These are phyloP conservation scores for Nakaseomyces uthaithaninus DNA, from an alignment of 1,139 yeast species.

Conservation along the genomic window DNA sequence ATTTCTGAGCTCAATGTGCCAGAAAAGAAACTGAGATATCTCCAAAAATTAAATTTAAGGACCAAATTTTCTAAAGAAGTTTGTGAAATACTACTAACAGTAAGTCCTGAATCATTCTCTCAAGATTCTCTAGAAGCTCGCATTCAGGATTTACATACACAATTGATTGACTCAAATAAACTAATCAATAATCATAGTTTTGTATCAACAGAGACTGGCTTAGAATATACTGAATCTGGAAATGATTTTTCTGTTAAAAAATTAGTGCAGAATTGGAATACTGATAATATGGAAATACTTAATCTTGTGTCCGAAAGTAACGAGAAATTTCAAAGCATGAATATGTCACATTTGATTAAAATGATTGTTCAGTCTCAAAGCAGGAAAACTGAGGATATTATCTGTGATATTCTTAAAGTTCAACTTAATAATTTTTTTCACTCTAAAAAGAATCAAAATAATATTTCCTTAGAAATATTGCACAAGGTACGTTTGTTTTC, in stretches of 20 bases:
- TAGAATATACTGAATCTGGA: background rate
- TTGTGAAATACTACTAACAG: constrained; percentile 9
- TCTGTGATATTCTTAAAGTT: background rate
- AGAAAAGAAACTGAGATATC: constrained; percentile 13
- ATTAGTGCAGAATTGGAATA: background rate
- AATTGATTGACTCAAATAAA: background rate
- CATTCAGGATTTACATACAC: constrained; percentile 7
- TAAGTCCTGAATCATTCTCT: constrained; percentile 13
- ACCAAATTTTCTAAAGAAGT: constrained; percentile 9
- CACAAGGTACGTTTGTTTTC: background rate
- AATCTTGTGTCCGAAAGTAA: background rate
- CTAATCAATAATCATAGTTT: background rate
- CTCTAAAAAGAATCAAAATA: background rate
- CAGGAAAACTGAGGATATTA: background rate
- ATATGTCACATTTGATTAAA: background rate
- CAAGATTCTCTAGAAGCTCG: constrained; percentile 15
- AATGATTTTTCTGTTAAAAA: background rate
- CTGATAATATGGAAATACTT: background rate
- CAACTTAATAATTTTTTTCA: background rate
- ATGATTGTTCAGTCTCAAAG: background rate
- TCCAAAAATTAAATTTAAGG: constrained; percentile 18
- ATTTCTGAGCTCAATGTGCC: constrained; percentile 16
- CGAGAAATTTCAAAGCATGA: background rate
- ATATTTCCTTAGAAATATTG: background rate
- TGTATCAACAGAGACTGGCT: background rate